Evolutionary conservation across 164 flowering plant genomes (phyloP), one percentile per base, ranked within the genome.

Genomic region (Chimonanthus praecox): DNA sequence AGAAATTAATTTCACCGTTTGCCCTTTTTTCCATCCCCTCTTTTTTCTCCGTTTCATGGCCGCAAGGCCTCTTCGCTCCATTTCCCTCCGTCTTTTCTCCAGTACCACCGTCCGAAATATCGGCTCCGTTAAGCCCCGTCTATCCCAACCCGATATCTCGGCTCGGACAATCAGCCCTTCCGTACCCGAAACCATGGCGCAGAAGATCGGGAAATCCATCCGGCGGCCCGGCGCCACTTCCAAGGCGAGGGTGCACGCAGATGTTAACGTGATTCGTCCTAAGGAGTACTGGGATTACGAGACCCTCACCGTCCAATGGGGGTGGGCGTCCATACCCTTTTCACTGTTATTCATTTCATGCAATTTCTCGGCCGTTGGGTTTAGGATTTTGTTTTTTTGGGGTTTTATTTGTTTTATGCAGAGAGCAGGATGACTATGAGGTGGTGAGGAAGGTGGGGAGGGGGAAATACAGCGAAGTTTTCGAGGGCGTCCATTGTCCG

Each of bases 221-320:
- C 85, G 97, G 70, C 86, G 92, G 70, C 89, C 98, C 54, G 98
- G 98, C 77, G 98, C 95, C 49, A 81, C 91, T 47, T 94, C 99
- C 73, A 89, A 88, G 79, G 90, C 99, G 76, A 88, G 96, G 97
- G 97, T 90, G 84, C 87, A 91, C 71, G 69, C 91, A 62, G 99
- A 94, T 67, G 77, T 93, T 73, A 94, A 94, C 77, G 90, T 94
- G 47, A 49, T 89, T 70, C 91, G 97, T 1, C 99, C 99, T 68
- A 89, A 89, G 75, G 99, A 92, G 6, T 94, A 92, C 71, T 94
- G 97, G 98, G 99, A 94, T 77, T 94, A 94, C 73, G 99, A 92
- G 80, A 68, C 94, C 70, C 93, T 94, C 72, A 82, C 96, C 69
- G 97, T 92, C 15, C 97, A 91, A 75, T 94, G 99, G 99, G 99